These are phyloP conservation scores for Osmanthus fragrans DNA, from an alignment of 257 asterid species.

Conservation along the genomic window DNA sequence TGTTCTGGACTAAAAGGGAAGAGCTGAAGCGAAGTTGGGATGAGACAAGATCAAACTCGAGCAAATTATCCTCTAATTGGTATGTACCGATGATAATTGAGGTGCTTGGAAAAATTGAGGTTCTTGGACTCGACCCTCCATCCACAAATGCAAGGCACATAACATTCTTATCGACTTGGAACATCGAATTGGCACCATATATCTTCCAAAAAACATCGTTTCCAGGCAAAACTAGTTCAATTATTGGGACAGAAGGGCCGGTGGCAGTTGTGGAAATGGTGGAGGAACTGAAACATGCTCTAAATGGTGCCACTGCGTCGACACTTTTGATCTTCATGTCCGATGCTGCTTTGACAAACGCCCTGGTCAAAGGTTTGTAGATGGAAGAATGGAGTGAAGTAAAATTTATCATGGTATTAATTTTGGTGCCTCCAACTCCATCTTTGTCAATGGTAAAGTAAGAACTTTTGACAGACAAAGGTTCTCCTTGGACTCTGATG, in stretches of 20 bases:
- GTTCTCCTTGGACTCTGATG: conserved; percentile 34
- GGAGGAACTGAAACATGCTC: conserved; percentile 44
- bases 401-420: conserved; percentile 45
- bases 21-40: conserved; percentile 45
- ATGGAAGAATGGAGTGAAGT: conserved; percentile 42
- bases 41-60: conserved; percentile 51
- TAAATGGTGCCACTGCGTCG: conserved; percentile 47
- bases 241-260: conserved; percentile 43
- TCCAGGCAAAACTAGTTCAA: conserved; percentile 51
- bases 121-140: conserved; percentile 44
- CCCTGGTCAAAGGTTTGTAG: conserved; percentile 42
- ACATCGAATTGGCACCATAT: conserved; percentile 47
- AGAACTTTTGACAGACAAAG: conserved; percentile 30
- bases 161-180: conserved; percentile 40
- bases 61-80: conserved; percentile 48
- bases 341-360: conserved; percentile 40
- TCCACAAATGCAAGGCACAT: conserved; percentile 58
- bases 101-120: conserved; percentile 31
- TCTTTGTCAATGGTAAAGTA: conserved; percentile 33
- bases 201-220: conserved; percentile 45
- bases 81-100: conserved; percentile 44
- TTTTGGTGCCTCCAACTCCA: conserved; percentile 60
- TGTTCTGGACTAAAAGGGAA: conserved; percentile 40
- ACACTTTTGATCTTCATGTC: conserved; percentile 38
- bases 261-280: conserved; percentile 29